A percentile compares a stretch with the other conserved stretches of the same genome.
phyloP scores from a whole-genome alignment of 2,329 filamentous ascomycete genomes.

The Nothopassalora personata region DNA sequence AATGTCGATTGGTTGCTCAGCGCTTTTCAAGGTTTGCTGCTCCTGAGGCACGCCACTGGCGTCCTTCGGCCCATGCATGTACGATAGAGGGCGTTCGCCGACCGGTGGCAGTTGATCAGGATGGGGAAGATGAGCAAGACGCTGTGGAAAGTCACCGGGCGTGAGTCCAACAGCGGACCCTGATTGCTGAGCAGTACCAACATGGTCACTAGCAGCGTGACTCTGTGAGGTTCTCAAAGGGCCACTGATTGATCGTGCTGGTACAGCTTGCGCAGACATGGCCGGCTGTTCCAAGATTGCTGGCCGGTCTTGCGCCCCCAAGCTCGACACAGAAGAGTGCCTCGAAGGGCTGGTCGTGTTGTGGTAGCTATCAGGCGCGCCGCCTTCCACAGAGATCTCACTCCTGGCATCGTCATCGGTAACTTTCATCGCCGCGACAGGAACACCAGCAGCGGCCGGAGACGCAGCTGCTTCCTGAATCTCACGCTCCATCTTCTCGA shows the following conservation, averaged over 20 bases:
- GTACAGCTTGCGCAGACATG: slow-evolving; percentile 16
- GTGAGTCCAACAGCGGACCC: not conserved
- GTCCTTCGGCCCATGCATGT: slow-evolving; percentile 23
- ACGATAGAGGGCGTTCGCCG: slow-evolving; percentile 27
- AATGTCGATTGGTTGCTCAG: not conserved
- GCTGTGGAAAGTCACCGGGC: slow-evolving; percentile 4
- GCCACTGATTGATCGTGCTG: slow-evolving; percentile 7
- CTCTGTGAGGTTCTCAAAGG: not conserved
- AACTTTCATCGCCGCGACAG: not conserved
- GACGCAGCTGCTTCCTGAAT: slow-evolving; percentile 6
- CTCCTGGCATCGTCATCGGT: slow-evolving; percentile 16
- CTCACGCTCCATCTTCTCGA: slow-evolving; percentile 9
- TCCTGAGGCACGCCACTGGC: slow-evolving; percentile 15
- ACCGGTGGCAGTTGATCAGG: slow-evolving; percentile 4
- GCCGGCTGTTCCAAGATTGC: slow-evolving; percentile 1
- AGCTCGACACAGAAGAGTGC: slow-evolving; percentile 26
- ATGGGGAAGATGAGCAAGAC: slow-evolving; percentile 20
- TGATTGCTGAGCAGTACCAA: not conserved
- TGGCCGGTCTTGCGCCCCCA: slow-evolving; percentile 11
- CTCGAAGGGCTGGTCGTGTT: slow-evolving; percentile 13
- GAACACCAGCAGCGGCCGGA: not conserved
- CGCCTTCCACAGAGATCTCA: slow-evolving; percentile 22
- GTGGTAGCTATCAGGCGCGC: slow-evolving; percentile 5
- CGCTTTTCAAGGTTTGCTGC: slow-evolving; percentile 10
- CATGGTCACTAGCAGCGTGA: not conserved